Evolutionary conservation across 2,329 filamentous ascomycete species (phyloP), one percentile per base, ranked within the genome.

Genomic region (Fusarium denticulatum): DNA sequence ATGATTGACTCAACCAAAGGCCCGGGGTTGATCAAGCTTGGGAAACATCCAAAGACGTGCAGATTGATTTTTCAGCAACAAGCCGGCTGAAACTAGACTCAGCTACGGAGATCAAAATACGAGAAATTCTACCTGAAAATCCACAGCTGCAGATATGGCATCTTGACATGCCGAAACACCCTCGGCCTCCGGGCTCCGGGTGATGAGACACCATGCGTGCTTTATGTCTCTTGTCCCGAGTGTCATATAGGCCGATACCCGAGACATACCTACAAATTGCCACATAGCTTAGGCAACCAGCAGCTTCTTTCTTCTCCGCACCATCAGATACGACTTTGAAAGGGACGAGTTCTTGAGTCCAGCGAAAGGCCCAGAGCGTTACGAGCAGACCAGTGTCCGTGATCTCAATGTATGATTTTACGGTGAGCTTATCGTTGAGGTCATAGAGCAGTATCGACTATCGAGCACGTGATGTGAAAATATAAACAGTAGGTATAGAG

Each of bases 371-470:
- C 16, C 4, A 16, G 3, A 16, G 20, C 10, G 4, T 49, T 49
- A 28, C 20, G 45, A 12, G 2, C 8, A n/a, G 14, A 47, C 20
- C 14, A 12, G 10, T 12, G 3, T 30, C 20, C 20, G 12, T 5
- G 22, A 18, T 12, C 46, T 13, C 28, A 9, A 47, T 47, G 9
- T 30, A 5, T 7, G 0, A 30, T 16, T 6, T 30, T 2, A 10
- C 0, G 20, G 5, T n/a, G 5, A 11, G 5, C 10, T 30, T 30
- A 7, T 49, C 7, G 5, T 16, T 16, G 9, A 28, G 26, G 20
- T 18, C 6, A 30, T n/a, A 16, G 7, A 30, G 8, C 1, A 16
- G 7, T n/a, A 2, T 3, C 4, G 11, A 6, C 3, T n/a, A 7
- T 12, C 6, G 10, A 7, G 45, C 9, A 28, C 15, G 15, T 34